Conservation (phyloP, 1,139 yeast species). For the Arxiozyma heterogenica region DNA sequence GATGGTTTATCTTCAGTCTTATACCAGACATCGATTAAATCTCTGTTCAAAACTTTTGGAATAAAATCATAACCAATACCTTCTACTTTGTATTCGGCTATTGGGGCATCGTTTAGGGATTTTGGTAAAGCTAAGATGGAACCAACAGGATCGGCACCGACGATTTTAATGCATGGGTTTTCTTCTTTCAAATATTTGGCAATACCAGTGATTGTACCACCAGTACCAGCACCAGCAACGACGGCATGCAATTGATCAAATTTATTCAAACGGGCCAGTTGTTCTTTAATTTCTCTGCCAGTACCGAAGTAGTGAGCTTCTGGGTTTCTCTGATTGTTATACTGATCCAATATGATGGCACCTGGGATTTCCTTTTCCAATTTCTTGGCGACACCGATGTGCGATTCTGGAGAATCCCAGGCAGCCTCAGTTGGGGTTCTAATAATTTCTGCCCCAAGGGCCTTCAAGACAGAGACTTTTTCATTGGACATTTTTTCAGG, state of each 20-base stretch:
- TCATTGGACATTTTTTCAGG: constrained; percentile 94
- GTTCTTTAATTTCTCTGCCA: constrained; percentile 81
- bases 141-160: constrained; percentile 84
- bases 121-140: constrained; percentile 80
- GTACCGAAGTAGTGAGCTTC: constrained; percentile 79
- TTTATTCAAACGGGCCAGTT: constrained; percentile 36
- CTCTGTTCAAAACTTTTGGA: constrained; percentile 70
- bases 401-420: constrained; percentile 88
- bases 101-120: constrained; percentile 48
- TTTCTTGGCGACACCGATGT: constrained; percentile 79
- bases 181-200: constrained; percentile 68
- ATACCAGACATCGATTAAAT: constrained; percentile 67
- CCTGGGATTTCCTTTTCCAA: constrained; percentile 80
- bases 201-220: constrained; percentile 84
- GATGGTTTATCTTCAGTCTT: constrained; percentile 81
- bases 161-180: constrained; percentile 50
- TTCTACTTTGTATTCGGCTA: constrained; percentile 68
- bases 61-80: constrained; percentile 89
- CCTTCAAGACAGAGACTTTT: constrained; percentile 79
- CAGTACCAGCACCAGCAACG: constrained; percentile 90
- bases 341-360: constrained; percentile 79
- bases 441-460: constrained; percentile 83
- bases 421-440: constrained; percentile 93
- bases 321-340: constrained; percentile 71
- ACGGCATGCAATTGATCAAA: constrained; percentile 63